Conservation (phyloP, 352 stramenopile genomes). For the Phytophthora parvispora region DNA sequence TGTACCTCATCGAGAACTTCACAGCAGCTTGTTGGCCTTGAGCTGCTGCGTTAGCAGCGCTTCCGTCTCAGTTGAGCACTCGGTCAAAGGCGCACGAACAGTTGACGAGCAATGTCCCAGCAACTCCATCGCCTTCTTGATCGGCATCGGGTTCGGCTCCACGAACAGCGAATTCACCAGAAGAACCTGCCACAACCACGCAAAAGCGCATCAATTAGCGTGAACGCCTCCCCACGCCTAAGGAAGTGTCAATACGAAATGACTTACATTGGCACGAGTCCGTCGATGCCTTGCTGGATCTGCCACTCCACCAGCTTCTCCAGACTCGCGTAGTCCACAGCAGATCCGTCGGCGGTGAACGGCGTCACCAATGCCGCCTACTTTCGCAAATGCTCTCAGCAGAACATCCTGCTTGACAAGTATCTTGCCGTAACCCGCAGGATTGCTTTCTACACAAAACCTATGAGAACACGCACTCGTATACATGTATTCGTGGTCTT, state of each 20-base stretch:
- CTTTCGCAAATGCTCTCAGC: conserved; percentile 63
- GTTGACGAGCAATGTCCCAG: conserved; percentile 67
- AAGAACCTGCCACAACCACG: conserved; percentile 28
- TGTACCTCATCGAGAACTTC: neutral
- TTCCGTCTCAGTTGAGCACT: conserved; percentile 55
- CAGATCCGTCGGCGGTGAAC: conserved; percentile 89
- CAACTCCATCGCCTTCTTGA: conserved; percentile 82
- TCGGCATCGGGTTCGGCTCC: conserved; percentile 83
- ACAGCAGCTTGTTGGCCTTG: conserved; percentile 56
- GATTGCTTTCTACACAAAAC: too few relatives aligned
- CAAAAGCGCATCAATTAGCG: neutral
- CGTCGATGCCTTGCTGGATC: conserved; percentile 93
- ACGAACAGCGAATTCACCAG: conserved; percentile 53
- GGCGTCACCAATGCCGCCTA: conserved; percentile 96
- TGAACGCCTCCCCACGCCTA: too few relatives aligned
- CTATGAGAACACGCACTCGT: too few relatives aligned
- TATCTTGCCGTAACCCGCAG: conserved; percentile 18
- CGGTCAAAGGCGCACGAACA: conserved; percentile 58
- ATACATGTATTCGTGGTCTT: too few relatives aligned
- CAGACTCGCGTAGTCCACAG: conserved; percentile 94
- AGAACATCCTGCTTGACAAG: conserved; percentile 14
- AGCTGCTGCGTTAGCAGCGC: conserved; percentile 58
- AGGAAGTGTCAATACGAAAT: too few relatives aligned
- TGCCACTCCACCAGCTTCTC: conserved; percentile 92
- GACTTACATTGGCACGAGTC: too few relatives aligned